Base-by-base conservation (phyloP, 2,329 filamentous ascomycete genomes). In the Botrytis cinerea region DNA sequence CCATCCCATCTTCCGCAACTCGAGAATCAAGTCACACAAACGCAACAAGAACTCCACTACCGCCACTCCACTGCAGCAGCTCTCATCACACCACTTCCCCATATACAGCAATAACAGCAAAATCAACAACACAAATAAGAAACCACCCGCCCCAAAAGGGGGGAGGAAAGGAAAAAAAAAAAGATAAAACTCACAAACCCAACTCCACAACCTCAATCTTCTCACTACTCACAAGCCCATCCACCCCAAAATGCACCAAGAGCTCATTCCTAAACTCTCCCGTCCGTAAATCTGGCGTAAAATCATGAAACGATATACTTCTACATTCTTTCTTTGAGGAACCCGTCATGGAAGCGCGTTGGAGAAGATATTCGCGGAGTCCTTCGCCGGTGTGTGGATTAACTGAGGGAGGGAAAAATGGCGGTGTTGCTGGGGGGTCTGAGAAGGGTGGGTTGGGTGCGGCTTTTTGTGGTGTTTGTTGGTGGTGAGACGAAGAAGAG, bases 241-340 rank as follows among this genome's bases (percentile, higher is more conserved):
- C 74, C 4, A 61, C 70, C 1, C 57, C 74, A 67, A 77, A 78
- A 73, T 79, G 75, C 1, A 38, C 74, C 59, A 81, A 60, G 45
- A 79, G 45, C 32, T 73, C 46, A 61, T 78, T 79, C 4, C 63
- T 68, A 67, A 72, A 72, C 1, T 16, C 32, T 16, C 73, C 75
- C 1, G 71, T 76, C n/a, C 64, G 57, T 61, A 78, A 73, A 67
- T 78, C 73, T 2, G 77, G 77, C 10, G 77, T 79, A 18, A 78
- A 76, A 73, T 81, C 79, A 72, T 78, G 76, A 22, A 81, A 78
- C 0, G 74, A 73, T 18, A 81, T 77, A 57, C 75, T 78, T 5
- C 68, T 74, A 32, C 77, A 79, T 38, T 75, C 75, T 18, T 51
- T 60, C 73, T 76, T 78, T 18, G 54, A 62, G 38, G 75, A 71